phyloP scores from a whole-genome alignment of 1,284 basidiomycete species.

The Chiua sp. region DNA sequence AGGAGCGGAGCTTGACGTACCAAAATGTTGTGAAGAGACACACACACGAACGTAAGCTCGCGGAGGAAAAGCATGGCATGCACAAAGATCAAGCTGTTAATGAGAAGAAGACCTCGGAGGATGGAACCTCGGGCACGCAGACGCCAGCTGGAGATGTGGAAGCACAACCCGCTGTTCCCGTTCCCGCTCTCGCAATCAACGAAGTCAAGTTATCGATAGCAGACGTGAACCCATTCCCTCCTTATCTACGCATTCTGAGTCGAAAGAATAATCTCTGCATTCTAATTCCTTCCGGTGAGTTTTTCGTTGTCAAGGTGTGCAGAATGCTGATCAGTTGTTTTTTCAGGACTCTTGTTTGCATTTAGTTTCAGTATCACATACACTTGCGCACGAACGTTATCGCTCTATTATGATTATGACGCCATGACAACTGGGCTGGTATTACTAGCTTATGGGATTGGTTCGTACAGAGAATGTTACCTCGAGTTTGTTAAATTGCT shows the following conservation, averaged over 20 bases:
- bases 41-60: slow-evolving; percentile 5
- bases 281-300: slow-evolving; percentile 25
- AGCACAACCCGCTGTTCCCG: slow-evolving; percentile 12
- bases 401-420: slow-evolving; percentile 68
- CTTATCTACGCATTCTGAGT: slow-evolving; percentile 21
- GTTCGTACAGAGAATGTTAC: slow-evolving; percentile 38
- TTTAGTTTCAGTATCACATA: slow-evolving; percentile 74
- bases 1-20: slow-evolving; percentile 77
- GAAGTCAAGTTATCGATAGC: slow-evolving; percentile 21
- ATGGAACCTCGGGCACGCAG: neutral
- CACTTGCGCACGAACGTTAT: slow-evolving; percentile 75
- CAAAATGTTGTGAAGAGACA: slow-evolving; percentile 58
- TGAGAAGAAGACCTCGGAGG: slow-evolving; percentile 7
- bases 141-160: slow-evolving; percentile 24
- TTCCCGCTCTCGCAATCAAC: slow-evolving; percentile 40
- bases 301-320: neutral
- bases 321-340: slow-evolving; percentile 40
- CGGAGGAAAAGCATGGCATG: slow-evolving; percentile 10
- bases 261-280: slow-evolving; percentile 25
- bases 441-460: slow-evolving; percentile 75
- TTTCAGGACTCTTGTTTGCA: slow-evolving; percentile 67
- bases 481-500: neutral
- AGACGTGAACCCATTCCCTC: slow-evolving; percentile 31
- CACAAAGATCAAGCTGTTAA: slow-evolving; percentile 12
- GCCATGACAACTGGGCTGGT: slow-evolving; percentile 81